Base-by-base conservation (phyloP, 73 alveolate species). In the Uronychia setigera region DNA sequence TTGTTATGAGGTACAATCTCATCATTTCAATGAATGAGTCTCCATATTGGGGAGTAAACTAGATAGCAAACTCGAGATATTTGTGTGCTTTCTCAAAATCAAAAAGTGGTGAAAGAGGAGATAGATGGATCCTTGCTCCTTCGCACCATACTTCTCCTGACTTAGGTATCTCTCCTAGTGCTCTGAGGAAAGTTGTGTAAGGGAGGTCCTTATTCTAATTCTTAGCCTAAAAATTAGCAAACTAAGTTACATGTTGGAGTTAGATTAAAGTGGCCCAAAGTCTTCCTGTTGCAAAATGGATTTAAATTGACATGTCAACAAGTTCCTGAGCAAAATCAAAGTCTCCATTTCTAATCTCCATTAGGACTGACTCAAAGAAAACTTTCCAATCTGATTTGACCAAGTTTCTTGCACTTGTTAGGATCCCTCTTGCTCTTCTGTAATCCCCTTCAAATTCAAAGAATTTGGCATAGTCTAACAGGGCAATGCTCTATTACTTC, bases 61-160 rank as follows among this genome's bases (percentile, higher is more conserved):
- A 81, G 11, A 93, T 86, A 33, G 97, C 97, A 77, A 83, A 93
- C 29, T 93, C 91, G 30, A 93, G 91, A 86, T 86, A 93, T 33
- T 93, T 35, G 84, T 80, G 83, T 0, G 97, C 95, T 29, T 85
- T 90, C 33, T 74, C 74, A 26, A 93, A 25, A 57, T 93, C 91
- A 81, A 59, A 90, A 32, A 83, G 60, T 76, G 75, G 88, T 30
- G 88, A 74, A 59, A 86, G 58, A 29, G 95, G 92, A 31, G 91
- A 80, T 85, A 93, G 58, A 31, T 80, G 82, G 27, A 93, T 76
- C 35, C 97, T 77, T 0, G 97, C 97, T 25, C 97, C 97, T 86
- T 93, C 97, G 46, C 97, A 92, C 97, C 97, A 92, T 30, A 92
- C 97, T 76, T 92, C 97, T 0, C 97, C 97, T 25, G 95, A 89